These are phyloP conservation scores for Aureobasidium lini DNA, from an alignment of 2,329 filamentous ascomycete species.

Conservation along the genomic window DNA sequence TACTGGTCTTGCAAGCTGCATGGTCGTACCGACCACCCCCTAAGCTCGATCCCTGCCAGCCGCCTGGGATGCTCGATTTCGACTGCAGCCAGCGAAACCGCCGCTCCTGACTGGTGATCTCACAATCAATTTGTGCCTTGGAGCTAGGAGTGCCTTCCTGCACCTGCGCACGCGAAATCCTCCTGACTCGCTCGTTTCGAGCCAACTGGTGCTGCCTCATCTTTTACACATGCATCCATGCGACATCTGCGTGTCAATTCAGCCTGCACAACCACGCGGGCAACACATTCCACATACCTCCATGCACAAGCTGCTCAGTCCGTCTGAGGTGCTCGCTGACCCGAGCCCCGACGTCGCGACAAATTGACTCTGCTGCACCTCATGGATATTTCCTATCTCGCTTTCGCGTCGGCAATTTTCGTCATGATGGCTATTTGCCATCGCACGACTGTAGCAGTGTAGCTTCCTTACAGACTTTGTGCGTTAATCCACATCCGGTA, in stretches of 20 bases:
- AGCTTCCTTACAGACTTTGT: neutral
- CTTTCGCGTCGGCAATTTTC: neutral
- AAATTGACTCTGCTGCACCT: no score
- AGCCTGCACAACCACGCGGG: neutral
- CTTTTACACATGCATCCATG: neutral
- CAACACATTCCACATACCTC: neutral
- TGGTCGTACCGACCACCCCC: neutral
- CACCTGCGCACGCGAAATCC: neutral
- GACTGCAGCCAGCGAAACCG: neutral
- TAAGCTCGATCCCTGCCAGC: slow-evolving; percentile 6
- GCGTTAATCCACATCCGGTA: neutral
- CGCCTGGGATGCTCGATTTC: neutral
- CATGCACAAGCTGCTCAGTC: neutral
- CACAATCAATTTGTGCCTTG: neutral
- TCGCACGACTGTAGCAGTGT: neutral
- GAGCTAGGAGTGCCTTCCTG: neutral
- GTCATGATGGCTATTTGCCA: neutral
- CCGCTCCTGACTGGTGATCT: neutral
- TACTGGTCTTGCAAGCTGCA: neutral
- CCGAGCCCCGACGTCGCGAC: no score
- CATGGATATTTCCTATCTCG: neutral
- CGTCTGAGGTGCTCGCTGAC: no score
- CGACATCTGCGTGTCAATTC: neutral
- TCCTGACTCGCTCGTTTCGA: neutral
- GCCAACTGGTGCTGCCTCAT: neutral